A percentile compares a stretch with the other conserved stretches of the same genome.
Evolutionary conservation across 495 filamentous ascomycete species (phyloP).

Genomic region (Annulohypoxylon maeteangense): DNA sequence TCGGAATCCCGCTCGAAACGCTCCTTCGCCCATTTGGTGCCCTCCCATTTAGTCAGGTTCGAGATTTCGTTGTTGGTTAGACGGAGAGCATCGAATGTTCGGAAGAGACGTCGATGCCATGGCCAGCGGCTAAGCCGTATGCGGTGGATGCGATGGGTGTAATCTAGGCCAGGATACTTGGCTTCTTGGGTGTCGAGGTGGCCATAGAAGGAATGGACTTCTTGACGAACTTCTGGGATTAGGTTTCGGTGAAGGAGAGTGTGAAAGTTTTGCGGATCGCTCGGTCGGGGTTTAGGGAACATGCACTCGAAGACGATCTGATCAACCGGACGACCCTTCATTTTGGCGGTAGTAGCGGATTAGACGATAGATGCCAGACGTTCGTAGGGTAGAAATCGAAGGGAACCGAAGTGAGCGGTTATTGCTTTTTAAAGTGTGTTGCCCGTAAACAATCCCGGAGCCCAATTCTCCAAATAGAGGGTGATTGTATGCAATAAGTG

Average conservation of each 20-base stretch:
- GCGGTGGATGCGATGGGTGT: slow-evolving; percentile 81
- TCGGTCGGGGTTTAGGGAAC: slow-evolving; percentile 62
- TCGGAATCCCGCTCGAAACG: slow-evolving; percentile 83
- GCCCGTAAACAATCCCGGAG: neutral
- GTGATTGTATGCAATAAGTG: slow-evolving; percentile 14
- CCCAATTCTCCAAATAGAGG: slow-evolving; percentile 15
- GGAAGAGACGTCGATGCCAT: slow-evolving; percentile 84
- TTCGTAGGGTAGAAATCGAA: slow-evolving; percentile 6
- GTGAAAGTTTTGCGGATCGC: slow-evolving; percentile 63
- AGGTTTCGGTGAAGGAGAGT: slow-evolving; percentile 68
- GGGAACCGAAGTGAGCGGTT: neutral
- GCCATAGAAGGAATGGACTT: slow-evolving; percentile 87
- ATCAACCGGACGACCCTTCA: slow-evolving; percentile 65
- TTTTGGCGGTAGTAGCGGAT: slow-evolving; percentile 44
- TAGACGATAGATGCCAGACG: neutral
- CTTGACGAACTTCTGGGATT: slow-evolving; percentile 88
- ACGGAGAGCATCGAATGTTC: slow-evolving; percentile 79
- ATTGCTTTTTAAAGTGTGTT: slow-evolving; percentile 5
- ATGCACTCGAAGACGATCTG: slow-evolving; percentile 66
- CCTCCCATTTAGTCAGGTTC: slow-evolving; percentile 88
- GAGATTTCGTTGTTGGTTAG: slow-evolving; percentile 82
- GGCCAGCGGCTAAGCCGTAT: slow-evolving; percentile 82
- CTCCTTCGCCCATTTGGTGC: slow-evolving; percentile 89
- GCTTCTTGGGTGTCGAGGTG: slow-evolving; percentile 85
- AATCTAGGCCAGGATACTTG: slow-evolving; percentile 91